These are phyloP conservation scores for Gamarada debralockiae DNA, from an alignment of 495 filamentous ascomycete genomes.

Conservation along the genomic window DNA sequence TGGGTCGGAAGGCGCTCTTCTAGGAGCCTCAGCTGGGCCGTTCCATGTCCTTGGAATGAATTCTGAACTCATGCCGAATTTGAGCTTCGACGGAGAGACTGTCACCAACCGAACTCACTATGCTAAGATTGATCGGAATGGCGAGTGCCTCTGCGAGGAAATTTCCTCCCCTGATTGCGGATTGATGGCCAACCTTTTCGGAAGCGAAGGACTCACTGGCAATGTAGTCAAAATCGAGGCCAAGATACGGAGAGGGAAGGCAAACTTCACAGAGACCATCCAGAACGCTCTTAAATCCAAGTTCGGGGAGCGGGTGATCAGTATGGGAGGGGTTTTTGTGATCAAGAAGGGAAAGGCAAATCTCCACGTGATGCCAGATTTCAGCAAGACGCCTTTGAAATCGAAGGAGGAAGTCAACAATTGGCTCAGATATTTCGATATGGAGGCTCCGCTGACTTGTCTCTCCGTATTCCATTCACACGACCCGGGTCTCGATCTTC, in stretches of 20 bases:
- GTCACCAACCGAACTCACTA: slow-evolving; percentile 12
- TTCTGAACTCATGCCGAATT: slow-evolving; percentile 35
- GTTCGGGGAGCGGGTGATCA: slow-evolving; percentile 31
- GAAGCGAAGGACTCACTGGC: slow-evolving; percentile 28
- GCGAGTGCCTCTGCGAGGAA: slow-evolving; percentile 16
- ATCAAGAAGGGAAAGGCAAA: slow-evolving; percentile 31
- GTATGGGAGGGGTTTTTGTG: slow-evolving; percentile 36
- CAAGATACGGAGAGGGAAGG: slow-evolving; percentile 22
- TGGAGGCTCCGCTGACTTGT: slow-evolving; percentile 33
- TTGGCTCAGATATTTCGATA: slow-evolving; percentile 36
- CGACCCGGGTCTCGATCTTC: slow-evolving; percentile 30
- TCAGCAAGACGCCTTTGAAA: slow-evolving; percentile 30
- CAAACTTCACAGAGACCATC: slow-evolving; percentile 34
- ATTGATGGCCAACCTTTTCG: slow-evolving; percentile 38
- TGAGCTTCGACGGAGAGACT: slow-evolving; percentile 22
- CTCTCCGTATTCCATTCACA: slow-evolving; percentile 36
- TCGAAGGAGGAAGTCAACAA: slow-evolving; percentile 24
- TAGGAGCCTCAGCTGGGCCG: slow-evolving; percentile 38
- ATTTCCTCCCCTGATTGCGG: slow-evolving; percentile 29
- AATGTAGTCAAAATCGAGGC: slow-evolving; percentile 32
- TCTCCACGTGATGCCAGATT: slow-evolving; percentile 44
- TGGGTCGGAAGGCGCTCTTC: slow-evolving; percentile 23
- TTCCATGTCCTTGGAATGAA: slow-evolving; percentile 37
- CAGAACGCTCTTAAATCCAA: slow-evolving; percentile 21
- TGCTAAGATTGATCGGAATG: slow-evolving; percentile 20